phyloP scores from a whole-genome alignment of 192 early-diverging fungal genomes.

The Helicostylum pulchrum region DNA sequence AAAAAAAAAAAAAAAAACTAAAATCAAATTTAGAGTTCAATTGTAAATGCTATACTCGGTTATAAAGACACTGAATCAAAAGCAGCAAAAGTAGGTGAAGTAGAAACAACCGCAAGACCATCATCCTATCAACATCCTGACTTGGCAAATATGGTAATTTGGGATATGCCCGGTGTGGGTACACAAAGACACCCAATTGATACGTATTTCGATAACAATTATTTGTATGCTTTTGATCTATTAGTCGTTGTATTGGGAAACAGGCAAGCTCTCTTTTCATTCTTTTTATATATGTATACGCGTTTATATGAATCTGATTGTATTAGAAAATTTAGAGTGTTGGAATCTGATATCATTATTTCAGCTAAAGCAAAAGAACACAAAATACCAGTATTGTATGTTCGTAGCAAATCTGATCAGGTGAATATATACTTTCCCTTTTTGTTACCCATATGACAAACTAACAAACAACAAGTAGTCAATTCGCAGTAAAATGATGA shows the following conservation, averaged over 20 bases:
- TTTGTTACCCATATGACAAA: neutral
- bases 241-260: constrained; percentile 33
- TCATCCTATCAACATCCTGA: constrained; percentile 33
- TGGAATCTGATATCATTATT: constrained; percentile 18
- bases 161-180: constrained; percentile 39
- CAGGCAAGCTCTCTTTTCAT: constrained; percentile 13
- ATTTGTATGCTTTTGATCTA: constrained; percentile 37
- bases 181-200: constrained; percentile 31
- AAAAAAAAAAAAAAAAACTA: neutral
- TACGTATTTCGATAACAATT: constrained; percentile 42
- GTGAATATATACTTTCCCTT: constrained; percentile 1
- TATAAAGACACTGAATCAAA: constrained; percentile 18
- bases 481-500: neutral
- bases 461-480: neutral
- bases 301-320: neutral
- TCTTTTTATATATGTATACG: neutral
- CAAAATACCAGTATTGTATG: constrained; percentile 26
- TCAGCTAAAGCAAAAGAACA: constrained; percentile 26
- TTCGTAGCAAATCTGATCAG: constrained; percentile 33
- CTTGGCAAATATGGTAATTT: constrained; percentile 33
- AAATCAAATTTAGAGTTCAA: constrained; percentile 27
- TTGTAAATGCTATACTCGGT: constrained; percentile 40
- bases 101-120: constrained; percentile 31
- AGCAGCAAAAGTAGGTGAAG: constrained; percentile 33
- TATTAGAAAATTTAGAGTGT: constrained; percentile 10